Evolutionary conservation across 2,329 filamentous ascomycete species (phyloP).

Genomic region (Penicillium sp.): DNA sequence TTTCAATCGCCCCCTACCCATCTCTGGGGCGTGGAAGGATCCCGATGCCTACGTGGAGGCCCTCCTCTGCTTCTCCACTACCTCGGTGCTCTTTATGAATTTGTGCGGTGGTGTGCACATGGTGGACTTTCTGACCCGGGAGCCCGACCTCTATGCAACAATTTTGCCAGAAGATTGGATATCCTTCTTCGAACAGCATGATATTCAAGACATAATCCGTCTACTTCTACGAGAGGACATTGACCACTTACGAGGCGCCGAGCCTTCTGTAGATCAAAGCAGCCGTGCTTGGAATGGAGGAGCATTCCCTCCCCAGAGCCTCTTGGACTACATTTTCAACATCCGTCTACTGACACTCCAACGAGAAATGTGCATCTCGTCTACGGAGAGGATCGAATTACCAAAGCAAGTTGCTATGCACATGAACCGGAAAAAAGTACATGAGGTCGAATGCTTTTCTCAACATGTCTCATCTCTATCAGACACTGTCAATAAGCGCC

Average conservation of each 20-base stretch:
- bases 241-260: conserved; percentile 37
- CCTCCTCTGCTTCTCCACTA: conserved; percentile 72
- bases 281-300: conserved; percentile 44
- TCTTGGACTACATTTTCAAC: conserved; percentile 69
- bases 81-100: conserved; percentile 74
- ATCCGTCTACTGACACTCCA: conserved; percentile 68
- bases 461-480: conserved; percentile 72
- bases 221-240: conserved; percentile 78
- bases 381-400: conserved; percentile 46
- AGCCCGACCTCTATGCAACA: conserved; percentile 76
- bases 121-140: conserved; percentile 87
- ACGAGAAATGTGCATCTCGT: conserved; percentile 43
- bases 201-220: conserved; percentile 74
- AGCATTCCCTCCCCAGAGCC: conserved; percentile 49
- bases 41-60: conserved; percentile 75
- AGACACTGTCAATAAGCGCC: conserved; percentile 51
- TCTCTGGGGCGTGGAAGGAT: conserved; percentile 65
- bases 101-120: conserved; percentile 98
- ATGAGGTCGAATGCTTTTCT: conserved; percentile 89
- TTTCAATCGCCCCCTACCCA: conserved; percentile 60
- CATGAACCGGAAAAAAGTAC: conserved; percentile 96
- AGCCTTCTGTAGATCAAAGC: conserved; percentile 7
- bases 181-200: conserved; percentile 67
- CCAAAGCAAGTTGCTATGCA: conserved; percentile 76
- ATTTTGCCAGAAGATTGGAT: conserved; percentile 80